These are phyloP conservation scores for Mycocentrospora acerina DNA, from an alignment of 2,329 filamentous ascomycete species.

Conservation along the genomic window DNA sequence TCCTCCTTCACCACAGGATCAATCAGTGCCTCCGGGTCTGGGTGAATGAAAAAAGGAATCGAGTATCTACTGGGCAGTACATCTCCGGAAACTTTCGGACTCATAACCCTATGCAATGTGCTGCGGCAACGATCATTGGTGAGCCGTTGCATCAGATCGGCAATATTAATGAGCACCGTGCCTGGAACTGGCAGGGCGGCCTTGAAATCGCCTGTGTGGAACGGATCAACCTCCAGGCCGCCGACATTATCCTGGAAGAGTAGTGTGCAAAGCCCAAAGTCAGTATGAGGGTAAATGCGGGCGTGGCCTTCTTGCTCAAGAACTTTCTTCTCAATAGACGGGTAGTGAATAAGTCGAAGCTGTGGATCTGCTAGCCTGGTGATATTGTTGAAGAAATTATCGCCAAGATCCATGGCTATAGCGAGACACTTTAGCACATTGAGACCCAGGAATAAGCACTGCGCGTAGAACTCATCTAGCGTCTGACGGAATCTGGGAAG, in stretches of 20 bases:
- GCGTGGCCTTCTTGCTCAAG: slow-evolving; percentile 24
- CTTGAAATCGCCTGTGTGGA: slow-evolving; percentile 27
- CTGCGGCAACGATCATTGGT: slow-evolving; percentile 37
- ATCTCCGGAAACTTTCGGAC: slow-evolving; percentile 25
- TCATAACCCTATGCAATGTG: slow-evolving; percentile 41
- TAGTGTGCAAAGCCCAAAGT: slow-evolving; percentile 40
- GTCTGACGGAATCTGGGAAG: slow-evolving; percentile 28
- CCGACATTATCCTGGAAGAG: slow-evolving; percentile 42
- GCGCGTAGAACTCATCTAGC: slow-evolving; percentile 24
- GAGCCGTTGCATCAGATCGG: slow-evolving; percentile 24
- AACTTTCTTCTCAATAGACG: slow-evolving; percentile 22
- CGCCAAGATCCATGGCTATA: slow-evolving; percentile 28
- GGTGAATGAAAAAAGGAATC: slow-evolving; percentile 43
- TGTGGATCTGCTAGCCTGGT: slow-evolving; percentile 27
- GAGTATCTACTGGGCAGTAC: slow-evolving; percentile 39
- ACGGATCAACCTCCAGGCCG: slow-evolving; percentile 41
- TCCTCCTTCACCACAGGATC: slow-evolving; percentile 36
- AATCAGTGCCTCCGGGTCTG: slow-evolving; percentile 40
- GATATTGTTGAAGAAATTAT: slow-evolving; percentile 26
- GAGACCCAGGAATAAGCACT: slow-evolving; percentile 23
- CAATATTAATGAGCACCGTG: slow-evolving; percentile 29
- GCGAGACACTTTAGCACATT: slow-evolving; percentile 27
- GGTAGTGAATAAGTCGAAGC: slow-evolving; percentile 31
- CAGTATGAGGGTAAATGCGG: slow-evolving; percentile 33
- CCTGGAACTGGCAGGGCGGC: slow-evolving; percentile 23